Conservation (phyloP, 2,329 filamentous ascomycete genomes). For the Tolypocladium tropicale region DNA sequence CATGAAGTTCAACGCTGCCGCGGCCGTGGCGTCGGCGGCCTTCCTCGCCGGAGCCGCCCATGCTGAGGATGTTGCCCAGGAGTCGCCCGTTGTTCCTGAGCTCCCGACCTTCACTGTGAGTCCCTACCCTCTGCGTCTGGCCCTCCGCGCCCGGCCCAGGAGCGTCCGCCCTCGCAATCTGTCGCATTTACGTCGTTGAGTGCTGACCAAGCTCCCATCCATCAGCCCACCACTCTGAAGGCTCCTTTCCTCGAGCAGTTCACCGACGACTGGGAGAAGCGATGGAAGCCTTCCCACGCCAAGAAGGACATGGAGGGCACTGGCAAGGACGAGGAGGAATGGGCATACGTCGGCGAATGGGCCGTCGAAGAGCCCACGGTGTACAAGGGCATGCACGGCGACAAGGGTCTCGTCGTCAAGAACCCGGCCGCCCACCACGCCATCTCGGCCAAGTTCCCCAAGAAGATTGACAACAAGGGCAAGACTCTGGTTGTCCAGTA, state of each 20-base stretch:
- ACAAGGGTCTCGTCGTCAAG: conserved; percentile 97
- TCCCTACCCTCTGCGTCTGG: conserved; percentile 10
- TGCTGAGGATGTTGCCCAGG: conserved; percentile 52
- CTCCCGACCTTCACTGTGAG: conserved; percentile 84
- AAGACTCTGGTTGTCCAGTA: conserved; percentile 98
- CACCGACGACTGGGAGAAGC: conserved; percentile 85
- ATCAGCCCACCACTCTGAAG: conserved; percentile 75
- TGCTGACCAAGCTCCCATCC: conserved; percentile 11
- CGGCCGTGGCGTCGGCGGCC: conserved; percentile 66
- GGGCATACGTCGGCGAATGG: conserved; percentile 97
- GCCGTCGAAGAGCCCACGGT: conserved; percentile 86
- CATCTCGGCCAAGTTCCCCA: conserved; percentile 97
- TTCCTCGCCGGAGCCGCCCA: conserved; percentile 59
- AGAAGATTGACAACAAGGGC: conserved; percentile 93
- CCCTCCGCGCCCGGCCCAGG: no score
- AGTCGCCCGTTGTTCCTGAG: conserved; percentile 49
- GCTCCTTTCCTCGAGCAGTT: conserved; percentile 98
- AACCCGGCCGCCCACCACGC: conserved; percentile 96
- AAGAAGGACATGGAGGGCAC: conserved; percentile 80
- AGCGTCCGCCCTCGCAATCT: background rate
- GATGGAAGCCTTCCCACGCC: conserved; percentile 91
- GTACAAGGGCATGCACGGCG: conserved; percentile 85
- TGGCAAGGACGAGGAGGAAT: conserved; percentile 61
- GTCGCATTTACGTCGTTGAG: conserved; percentile 3
- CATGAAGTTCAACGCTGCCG: conserved; percentile 78